Base-by-base conservation (phyloP, 2,329 filamentous ascomycete species). In the Exutisphaerella laricina region DNA sequence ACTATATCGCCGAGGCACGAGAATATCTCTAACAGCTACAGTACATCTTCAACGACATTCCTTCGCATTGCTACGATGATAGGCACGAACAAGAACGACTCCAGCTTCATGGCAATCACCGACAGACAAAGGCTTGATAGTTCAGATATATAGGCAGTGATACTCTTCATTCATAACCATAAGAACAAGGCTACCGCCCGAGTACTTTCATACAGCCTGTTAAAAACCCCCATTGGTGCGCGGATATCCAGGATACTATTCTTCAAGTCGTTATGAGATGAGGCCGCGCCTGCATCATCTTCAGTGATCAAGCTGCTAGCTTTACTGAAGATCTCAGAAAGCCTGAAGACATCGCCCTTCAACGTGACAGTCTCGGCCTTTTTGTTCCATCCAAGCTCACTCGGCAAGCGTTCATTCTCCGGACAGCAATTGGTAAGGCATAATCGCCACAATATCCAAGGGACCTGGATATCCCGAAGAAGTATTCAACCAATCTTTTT, bases 361-460 rank as follows among this genome's bases (percentile, higher is more conserved):
- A 53, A 39, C 7, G 43, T 55, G 22, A 57, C 45, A 3, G 22
- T 26, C 5, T 57, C 35, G 2, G 23, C 48, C 45, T 36, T 54
- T 42, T 42, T 60, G 25, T 48, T 57, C 69, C 69, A 72, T 9
- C 70, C 69, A 2, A 72, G 44, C 21, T 67, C 58, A 4, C 48
- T 56, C 0, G 70, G 70, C 1, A 72, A 53, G 4, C 62, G 52
- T 46, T 72, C 70, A 10, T 71, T 69, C 37, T 68, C 68, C 70
- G 44, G 21, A 41, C 23, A 13, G 14, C 4, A 26, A 3, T 39
- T 44, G 4, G 39, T 22, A 10, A 33, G 28, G 20, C 5, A 17
- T 18, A n/a, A 28, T 9, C 14, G 10, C 3, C 13, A 33, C 12
- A 9, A n/a, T 4, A 6, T 14, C 12, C 22, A 36, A 22, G 22